phyloP scores from a whole-genome alignment of 2,329 filamentous ascomycete genomes.

The Paracorniculantispora psalliotae region DNA sequence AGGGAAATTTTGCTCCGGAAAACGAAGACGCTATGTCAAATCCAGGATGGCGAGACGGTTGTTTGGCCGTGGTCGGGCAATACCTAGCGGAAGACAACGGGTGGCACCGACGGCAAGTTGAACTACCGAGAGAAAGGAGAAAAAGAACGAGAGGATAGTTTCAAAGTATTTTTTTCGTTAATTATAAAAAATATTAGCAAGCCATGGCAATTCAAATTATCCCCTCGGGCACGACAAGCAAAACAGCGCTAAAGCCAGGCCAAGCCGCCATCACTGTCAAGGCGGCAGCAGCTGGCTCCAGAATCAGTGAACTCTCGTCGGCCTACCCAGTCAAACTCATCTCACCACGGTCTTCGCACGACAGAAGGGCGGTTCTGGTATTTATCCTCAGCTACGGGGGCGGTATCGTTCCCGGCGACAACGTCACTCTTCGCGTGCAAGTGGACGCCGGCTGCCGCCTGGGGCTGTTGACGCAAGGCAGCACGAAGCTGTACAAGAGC shows the following conservation, averaged over 20 bases:
- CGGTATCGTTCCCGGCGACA: constrained; percentile 76
- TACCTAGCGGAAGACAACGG: neutral
- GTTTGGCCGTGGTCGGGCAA: neutral
- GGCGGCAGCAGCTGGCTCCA: constrained; percentile 60
- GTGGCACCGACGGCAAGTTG: neutral
- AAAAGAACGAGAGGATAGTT: neutral
- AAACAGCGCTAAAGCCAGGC: constrained; percentile 63
- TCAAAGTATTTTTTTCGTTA: neutral
- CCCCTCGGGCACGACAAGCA: constrained; percentile 15
- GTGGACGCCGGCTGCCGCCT: constrained; percentile 59
- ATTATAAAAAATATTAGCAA: too few relatives aligned
- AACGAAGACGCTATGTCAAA: neutral
- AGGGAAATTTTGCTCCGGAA: neutral
- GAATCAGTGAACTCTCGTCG: constrained; percentile 67
- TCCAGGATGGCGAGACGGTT: neutral
- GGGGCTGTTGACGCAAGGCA: constrained; percentile 59
- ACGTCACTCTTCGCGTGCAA: constrained; percentile 63
- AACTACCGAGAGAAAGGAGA: too few relatives aligned
- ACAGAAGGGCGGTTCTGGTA: constrained; percentile 61
- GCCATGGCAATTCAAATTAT: neutral
- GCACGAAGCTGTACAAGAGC: constrained; percentile 86
- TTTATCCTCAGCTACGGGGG: constrained; percentile 87
- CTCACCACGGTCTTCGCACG: constrained; percentile 59
- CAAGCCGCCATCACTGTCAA: constrained; percentile 66
- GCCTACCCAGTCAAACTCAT: constrained; percentile 88